Conservation (phyloP, 2,329 filamentous ascomycete species). For the Neofusicoccum sp. region DNA sequence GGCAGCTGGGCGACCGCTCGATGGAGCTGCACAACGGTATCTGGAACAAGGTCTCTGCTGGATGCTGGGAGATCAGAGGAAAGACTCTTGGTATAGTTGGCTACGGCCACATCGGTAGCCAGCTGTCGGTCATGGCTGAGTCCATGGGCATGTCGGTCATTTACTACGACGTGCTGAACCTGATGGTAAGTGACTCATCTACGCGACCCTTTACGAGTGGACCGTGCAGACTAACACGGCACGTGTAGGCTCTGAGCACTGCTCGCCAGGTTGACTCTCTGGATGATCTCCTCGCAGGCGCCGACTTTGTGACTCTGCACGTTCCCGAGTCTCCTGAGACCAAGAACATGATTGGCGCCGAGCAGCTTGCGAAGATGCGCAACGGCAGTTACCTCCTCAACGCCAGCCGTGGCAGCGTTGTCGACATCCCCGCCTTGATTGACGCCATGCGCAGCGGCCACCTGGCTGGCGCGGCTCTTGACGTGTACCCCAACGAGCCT, state of each 20-base stretch:
- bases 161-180: constrained; percentile 90
- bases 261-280: constrained; percentile 78
- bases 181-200: constrained; percentile 59
- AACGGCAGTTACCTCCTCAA: constrained; percentile 92
- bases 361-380: constrained; percentile 86
- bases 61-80: constrained; percentile 97
- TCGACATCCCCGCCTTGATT: constrained; percentile 90
- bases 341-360: constrained; percentile 80
- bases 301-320: constrained; percentile 93
- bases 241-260: constrained; percentile 67
- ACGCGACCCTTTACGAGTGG: not conserved
- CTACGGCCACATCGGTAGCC: constrained; percentile 95
- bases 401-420: constrained; percentile 87
- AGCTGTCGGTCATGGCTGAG: constrained; percentile 92
- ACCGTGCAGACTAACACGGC: not conserved
- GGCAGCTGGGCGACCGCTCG: constrained; percentile 89
- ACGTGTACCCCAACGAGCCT: constrained; percentile 93
- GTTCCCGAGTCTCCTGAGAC: constrained; percentile 93
- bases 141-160: constrained; percentile 98
- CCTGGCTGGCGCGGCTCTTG: constrained; percentile 89
- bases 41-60: constrained; percentile 97
- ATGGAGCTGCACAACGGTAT: constrained; percentile 90
- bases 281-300: constrained; percentile 69
- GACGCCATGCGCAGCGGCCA: constrained; percentile 82
- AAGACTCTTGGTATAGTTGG: constrained; percentile 97